Evolutionary conservation across 495 filamentous ascomycete species (phyloP).

Genomic region (Penicillium tannophilum): DNA sequence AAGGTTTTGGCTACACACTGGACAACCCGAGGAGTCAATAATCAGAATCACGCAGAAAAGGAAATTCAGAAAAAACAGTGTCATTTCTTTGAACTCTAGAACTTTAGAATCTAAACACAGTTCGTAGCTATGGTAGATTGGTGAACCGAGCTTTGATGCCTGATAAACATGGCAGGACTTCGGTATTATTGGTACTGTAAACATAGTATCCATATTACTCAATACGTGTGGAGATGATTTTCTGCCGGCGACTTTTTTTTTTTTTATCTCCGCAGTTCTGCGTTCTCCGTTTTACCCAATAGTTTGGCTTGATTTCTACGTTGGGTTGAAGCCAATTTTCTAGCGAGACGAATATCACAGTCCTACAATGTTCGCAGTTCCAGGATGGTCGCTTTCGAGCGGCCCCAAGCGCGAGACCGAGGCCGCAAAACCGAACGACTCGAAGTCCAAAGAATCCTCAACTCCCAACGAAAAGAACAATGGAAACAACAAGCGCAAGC

Average conservation of each 20-base stretch:
- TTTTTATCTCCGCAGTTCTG: slow-evolving; percentile 11
- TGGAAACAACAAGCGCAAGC: slow-evolving; percentile 55
- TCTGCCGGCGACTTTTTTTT: slow-evolving; percentile 21
- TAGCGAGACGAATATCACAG: not conserved
- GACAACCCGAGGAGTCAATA: not conserved
- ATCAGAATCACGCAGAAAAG: not conserved
- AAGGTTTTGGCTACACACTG: not conserved
- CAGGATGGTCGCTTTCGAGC: slow-evolving; percentile 81
- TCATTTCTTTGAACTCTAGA: not conserved
- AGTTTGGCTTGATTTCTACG: not conserved
- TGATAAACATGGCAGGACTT: not conserved
- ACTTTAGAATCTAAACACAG: not conserved
- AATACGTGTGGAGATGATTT: slow-evolving; percentile 12
- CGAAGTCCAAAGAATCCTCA: slow-evolving; percentile 30
- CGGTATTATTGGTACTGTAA: not conserved
- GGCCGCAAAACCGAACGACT: slow-evolving; percentile 23
- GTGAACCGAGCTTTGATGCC: not conserved
- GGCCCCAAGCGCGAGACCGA: slow-evolving; percentile 69
- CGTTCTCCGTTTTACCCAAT: slow-evolving; percentile 4
- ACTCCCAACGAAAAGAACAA: slow-evolving; percentile 34
- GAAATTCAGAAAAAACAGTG: not conserved
- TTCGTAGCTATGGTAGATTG: not conserved
- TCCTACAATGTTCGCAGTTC: slow-evolving; percentile 81
- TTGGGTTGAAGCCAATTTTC: not conserved
- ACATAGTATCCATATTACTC: not conserved